A percentile compares a stretch with the other conserved stretches of the same genome.
These are phyloP conservation scores for Aspergillus indologenus DNA, from an alignment of 495 filamentous ascomycete species.

Conservation along the genomic window DNA sequence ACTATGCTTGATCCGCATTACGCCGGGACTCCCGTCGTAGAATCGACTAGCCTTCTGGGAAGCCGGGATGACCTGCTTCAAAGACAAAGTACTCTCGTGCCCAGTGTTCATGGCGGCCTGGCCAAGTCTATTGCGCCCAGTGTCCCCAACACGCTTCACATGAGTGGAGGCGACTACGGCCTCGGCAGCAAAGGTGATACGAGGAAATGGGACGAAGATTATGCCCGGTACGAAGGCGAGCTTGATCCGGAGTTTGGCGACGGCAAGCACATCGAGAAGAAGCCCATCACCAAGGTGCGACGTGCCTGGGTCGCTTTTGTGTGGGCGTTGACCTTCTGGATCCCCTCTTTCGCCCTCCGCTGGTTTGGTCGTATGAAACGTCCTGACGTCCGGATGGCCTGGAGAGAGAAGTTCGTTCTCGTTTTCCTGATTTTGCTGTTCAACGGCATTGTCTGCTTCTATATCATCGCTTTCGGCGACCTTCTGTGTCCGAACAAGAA, in stretches of 20 bases:
- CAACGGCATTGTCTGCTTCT: constrained; percentile 85
- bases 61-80: constrained; percentile 69
- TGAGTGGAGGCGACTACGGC: constrained; percentile 76
- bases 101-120: constrained; percentile 43
- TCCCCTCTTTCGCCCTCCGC: constrained; percentile 79
- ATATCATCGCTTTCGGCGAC: constrained; percentile 81
- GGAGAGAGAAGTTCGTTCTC: constrained; percentile 90
- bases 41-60: constrained; percentile 59
- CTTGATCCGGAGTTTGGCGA: constrained; percentile 75
- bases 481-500: constrained; percentile 87
- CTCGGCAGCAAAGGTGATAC: constrained; percentile 83
- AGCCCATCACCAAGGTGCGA: constrained; percentile 57
- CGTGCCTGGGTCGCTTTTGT: constrained; percentile 76
- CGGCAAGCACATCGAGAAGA: constrained; percentile 71
- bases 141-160: constrained; percentile 57
- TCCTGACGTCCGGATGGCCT: constrained; percentile 94
- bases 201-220: constrained; percentile 63
- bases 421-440: constrained; percentile 75
- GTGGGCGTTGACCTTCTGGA: constrained; percentile 91
- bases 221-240: constrained; percentile 52
- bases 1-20: constrained; percentile 35
- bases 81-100: constrained; percentile 59
- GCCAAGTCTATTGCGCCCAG: constrained; percentile 75
- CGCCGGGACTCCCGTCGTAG: constrained; percentile 43
- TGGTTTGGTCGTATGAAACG: constrained; percentile 93